A percentile compares a stretch with the other conserved stretches of the same genome.
These are phyloP conservation scores for Globisporangium spinosum DNA, from an alignment of 352 stramenopile genomes.

Conservation along the genomic window DNA sequence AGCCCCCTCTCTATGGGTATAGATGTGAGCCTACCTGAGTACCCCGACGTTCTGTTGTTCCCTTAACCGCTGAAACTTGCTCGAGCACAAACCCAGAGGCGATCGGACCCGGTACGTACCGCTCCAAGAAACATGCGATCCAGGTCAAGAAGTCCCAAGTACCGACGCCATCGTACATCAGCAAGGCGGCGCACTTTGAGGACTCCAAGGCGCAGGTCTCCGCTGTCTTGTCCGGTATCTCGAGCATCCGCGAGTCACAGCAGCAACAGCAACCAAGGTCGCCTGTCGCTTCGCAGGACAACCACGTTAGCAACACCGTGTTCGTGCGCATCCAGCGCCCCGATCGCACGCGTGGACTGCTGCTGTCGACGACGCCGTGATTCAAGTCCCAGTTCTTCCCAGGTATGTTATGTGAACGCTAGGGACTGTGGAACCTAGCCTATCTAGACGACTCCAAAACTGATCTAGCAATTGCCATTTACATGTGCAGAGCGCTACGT, in stretches of 20 bases:
- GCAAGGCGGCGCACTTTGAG: constrained; percentile 52
- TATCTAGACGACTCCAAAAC: neutral
- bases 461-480: neutral
- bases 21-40: neutral
- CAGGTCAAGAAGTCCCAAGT: constrained; percentile 61
- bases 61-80: constrained; percentile 11
- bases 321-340: constrained; percentile 18
- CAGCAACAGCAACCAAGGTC: neutral
- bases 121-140: constrained; percentile 49
- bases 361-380: constrained; percentile 57
- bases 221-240: constrained; percentile 27
- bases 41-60: neutral
- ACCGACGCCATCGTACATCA: constrained; percentile 50
- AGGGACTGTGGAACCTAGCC: neutral
- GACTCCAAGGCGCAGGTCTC: constrained; percentile 52
- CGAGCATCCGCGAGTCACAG: constrained; percentile 1
- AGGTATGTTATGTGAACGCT: constrained; percentile 24
- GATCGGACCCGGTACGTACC: constrained; percentile 59
- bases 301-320: constrained; percentile 7
- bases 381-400: constrained; percentile 72
- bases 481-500: constrained; percentile 50
- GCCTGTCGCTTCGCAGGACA: neutral
- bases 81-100: constrained; percentile 37
- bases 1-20: neutral
- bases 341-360: constrained; percentile 39